Evolutionary conservation across 2,329 filamentous ascomycete genomes (phyloP).

Genomic region (Curvularia sp.): DNA sequence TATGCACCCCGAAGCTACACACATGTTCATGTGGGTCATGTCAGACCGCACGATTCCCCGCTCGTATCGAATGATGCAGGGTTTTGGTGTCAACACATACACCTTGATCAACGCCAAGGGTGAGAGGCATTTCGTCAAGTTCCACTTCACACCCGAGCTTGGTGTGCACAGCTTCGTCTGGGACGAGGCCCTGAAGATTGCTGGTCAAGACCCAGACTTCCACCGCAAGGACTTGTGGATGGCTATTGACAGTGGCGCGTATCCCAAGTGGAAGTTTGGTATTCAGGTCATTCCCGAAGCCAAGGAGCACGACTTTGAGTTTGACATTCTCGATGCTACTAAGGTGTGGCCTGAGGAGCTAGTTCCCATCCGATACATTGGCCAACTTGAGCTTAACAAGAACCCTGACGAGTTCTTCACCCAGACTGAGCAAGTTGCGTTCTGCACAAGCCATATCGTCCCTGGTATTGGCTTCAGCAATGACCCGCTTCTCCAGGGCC

Average conservation of each 20-base stretch:
- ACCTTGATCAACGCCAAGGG: conserved; percentile 72
- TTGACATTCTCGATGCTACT: conserved; percentile 84
- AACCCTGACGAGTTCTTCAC: conserved; percentile 84
- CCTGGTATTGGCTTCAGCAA: conserved; percentile 79
- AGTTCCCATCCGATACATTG: conserved; percentile 77
- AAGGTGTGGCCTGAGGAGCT: conserved; percentile 85
- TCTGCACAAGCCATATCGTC: conserved; percentile 80
- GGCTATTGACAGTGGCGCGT: conserved; percentile 74
- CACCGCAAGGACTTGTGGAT: conserved; percentile 78
- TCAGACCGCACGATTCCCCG: conserved; percentile 75
- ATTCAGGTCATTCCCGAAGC: conserved; percentile 79
- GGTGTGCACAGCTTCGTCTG: conserved; percentile 79
- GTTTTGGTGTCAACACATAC: conserved; percentile 83
- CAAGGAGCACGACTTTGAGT: conserved; percentile 78
- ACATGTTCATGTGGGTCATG: conserved; percentile 83
- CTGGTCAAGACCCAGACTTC: conserved; percentile 72
- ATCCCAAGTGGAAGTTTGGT: conserved; percentile 80
- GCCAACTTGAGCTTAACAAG: conserved; percentile 78
- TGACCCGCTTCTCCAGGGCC: conserved; percentile 75
- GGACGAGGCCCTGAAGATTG: conserved; percentile 79
- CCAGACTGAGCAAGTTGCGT: conserved; percentile 82
- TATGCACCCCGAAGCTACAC: conserved; percentile 73
- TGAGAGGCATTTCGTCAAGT: conserved; percentile 77
- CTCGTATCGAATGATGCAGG: conserved; percentile 84
- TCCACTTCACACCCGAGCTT: conserved; percentile 75